Percentiles rank a stretch among this genome's conserved stretches.
These are phyloP conservation scores for Gossypium lobatum DNA, from an alignment of 441 rosid genomes.

Conservation along the genomic window DNA sequence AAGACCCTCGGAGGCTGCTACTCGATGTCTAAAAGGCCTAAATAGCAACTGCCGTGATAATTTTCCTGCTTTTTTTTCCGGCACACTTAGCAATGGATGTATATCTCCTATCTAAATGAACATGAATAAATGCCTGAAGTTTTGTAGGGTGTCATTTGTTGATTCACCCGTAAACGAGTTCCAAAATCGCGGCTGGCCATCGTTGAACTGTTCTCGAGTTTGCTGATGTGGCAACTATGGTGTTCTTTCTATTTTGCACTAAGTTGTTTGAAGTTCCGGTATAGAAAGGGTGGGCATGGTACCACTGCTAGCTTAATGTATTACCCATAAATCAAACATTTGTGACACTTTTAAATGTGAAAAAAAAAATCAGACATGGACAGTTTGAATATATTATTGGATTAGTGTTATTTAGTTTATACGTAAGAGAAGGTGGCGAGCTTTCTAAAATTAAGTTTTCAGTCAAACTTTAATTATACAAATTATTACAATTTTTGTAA, in stretches of 20 bases:
- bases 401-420: background rate
- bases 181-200: conserved; percentile 27
- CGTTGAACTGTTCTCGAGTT: conserved; percentile 13
- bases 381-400: background rate
- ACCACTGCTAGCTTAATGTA: background rate
- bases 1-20: conserved; percentile 92
- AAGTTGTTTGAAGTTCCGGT: background rate
- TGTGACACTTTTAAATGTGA: background rate
- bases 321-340: background rate
- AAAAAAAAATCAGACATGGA: background rate
- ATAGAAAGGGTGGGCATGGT: background rate
- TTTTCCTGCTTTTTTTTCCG: conserved; percentile 7
- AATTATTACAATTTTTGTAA: too few relatives aligned
- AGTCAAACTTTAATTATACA: too few relatives aligned
- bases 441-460: too few relatives aligned
- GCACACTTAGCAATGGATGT: background rate
- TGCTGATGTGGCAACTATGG: background rate
- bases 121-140: conserved; percentile 26
- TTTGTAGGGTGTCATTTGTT: conserved; percentile 24
- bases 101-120: background rate
- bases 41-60: conserved; percentile 7
- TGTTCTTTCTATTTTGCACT: background rate
- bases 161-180: conserved; percentile 18
- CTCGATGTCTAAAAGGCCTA: conserved; percentile 61
- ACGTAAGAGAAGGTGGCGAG: too few relatives aligned